These are phyloP conservation scores for Cladorrhinum sp. DNA, from an alignment of 2,329 filamentous ascomycete genomes.

Conservation along the genomic window DNA sequence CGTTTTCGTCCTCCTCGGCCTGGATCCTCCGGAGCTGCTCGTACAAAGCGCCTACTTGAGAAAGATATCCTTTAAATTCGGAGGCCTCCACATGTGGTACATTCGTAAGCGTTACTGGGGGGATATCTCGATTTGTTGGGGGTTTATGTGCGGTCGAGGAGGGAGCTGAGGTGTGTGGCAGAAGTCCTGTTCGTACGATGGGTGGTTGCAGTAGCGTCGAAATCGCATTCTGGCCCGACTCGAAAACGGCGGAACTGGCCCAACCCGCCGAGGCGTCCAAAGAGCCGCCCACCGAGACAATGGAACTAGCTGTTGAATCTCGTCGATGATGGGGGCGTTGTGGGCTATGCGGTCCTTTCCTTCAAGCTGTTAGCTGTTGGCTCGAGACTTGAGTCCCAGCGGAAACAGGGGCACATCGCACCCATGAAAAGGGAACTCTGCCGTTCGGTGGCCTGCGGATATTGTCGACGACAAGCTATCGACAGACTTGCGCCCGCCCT, in stretches of 20 bases:
- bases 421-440: conserved; percentile 61
- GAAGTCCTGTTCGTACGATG: conserved; percentile 81
- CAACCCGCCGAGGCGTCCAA: conserved; percentile 65
- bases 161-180: conserved; percentile 72
- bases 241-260: conserved; percentile 56
- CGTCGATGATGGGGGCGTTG: conserved; percentile 56
- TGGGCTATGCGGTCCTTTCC: conserved; percentile 45
- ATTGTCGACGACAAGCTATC: conserved; percentile 60
- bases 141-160: conserved; percentile 71
- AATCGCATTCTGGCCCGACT: conserved; percentile 89
- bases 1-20: conserved; percentile 66
- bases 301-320: conserved; percentile 82
- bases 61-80: conserved; percentile 80
- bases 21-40: conserved; percentile 85
- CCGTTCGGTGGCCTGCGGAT: conserved; percentile 44
- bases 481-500: conserved; percentile 60
- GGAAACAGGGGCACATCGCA: conserved; percentile 29
- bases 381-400: background rate
- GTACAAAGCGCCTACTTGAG: conserved; percentile 81
- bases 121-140: conserved; percentile 85
- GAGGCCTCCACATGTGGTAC: conserved; percentile 76
- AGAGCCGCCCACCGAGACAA: conserved; percentile 81
- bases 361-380: conserved; percentile 32
- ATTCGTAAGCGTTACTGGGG: conserved; percentile 86
- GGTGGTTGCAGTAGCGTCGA: conserved; percentile 90